These are phyloP conservation scores for Dentipellis sp. DNA, from an alignment of 768 basidiomycete genomes.

Conservation along the genomic window DNA sequence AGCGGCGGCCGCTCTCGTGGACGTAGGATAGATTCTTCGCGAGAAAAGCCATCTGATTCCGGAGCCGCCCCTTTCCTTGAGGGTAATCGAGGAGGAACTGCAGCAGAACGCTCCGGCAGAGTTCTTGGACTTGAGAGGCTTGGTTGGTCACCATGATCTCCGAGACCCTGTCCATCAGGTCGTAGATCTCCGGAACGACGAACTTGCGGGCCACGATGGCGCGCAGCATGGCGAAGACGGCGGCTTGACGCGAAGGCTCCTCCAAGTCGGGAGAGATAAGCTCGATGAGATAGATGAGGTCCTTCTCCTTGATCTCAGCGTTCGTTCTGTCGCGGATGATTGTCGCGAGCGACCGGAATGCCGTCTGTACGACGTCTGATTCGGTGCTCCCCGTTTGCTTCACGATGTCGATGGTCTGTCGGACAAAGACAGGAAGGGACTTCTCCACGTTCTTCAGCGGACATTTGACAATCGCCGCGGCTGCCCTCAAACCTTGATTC, in stretches of 20 bases:
- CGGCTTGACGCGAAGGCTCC: slow-evolving; percentile 74
- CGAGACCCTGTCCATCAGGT: slow-evolving; percentile 88
- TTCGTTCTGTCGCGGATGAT: slow-evolving; percentile 85
- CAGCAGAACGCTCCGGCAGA: slow-evolving; percentile 79
- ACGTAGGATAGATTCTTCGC: slow-evolving; percentile 88
- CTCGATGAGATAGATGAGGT: slow-evolving; percentile 80
- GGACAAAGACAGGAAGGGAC: slow-evolving; percentile 74
- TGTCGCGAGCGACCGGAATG: slow-evolving; percentile 76
- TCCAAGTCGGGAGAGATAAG: slow-evolving; percentile 85
- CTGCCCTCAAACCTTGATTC: slow-evolving; percentile 65
- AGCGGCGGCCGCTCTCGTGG: slow-evolving; percentile 82
- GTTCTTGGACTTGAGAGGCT: slow-evolving; percentile 83
- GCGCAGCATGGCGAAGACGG: slow-evolving; percentile 82
- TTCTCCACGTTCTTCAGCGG: slow-evolving; percentile 68
- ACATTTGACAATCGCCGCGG: slow-evolving; percentile 74
- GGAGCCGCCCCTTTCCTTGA: slow-evolving; percentile 86
- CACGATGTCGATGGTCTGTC: slow-evolving; percentile 77
- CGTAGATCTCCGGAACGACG: slow-evolving; percentile 93
- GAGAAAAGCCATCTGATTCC: slow-evolving; percentile 82
- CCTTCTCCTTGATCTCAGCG: slow-evolving; percentile 80
- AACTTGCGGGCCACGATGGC: slow-evolving; percentile 88
- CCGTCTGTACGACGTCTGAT: slow-evolving; percentile 82
- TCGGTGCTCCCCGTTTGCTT: slow-evolving; percentile 79
- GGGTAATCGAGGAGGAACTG: slow-evolving; percentile 97
- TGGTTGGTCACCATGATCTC: slow-evolving; percentile 92